phyloP scores from a whole-genome alignment of 2,329 filamentous ascomycete species.

The Fusarium chlamydosporum region DNA sequence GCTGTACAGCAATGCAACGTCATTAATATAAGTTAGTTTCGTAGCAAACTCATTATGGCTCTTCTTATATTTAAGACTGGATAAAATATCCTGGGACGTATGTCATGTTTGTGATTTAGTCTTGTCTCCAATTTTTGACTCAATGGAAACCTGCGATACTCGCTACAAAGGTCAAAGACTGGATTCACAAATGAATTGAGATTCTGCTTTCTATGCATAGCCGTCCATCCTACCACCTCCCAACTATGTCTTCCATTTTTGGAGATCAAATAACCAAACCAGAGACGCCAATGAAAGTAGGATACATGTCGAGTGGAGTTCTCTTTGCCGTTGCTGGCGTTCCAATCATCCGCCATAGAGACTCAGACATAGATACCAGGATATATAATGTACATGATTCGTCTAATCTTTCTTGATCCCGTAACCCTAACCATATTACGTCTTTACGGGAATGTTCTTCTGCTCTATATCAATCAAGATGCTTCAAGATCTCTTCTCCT shows the following conservation, averaged over 20 bases:
- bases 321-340: conserved; percentile 40
- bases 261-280: conserved; percentile 40
- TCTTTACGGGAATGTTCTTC: conserved; percentile 21
- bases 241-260: conserved; percentile 31
- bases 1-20: background rate
- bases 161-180: too few relatives aligned
- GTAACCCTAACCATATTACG: conserved; percentile 40
- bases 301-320: conserved; percentile 50
- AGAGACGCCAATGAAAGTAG: conserved; percentile 43
- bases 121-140: background rate
- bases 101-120: background rate
- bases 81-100: too few relatives aligned
- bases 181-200: background rate
- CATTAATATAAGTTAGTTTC: background rate
- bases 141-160: background rate
- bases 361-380: conserved; percentile 47
- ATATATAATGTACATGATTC: conserved; percentile 52
- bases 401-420: conserved; percentile 41
- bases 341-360: conserved; percentile 40
- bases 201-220: conserved; percentile 39
- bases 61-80: background rate
- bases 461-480: conserved; percentile 12
- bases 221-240: conserved; percentile 12
- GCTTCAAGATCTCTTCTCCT: conserved; percentile 44
- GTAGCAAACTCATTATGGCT: background rate